Percentiles rank a stretch among this genome's conserved stretches.
Conservation (phyloP, 441 rosid species). For the Rhodomyrtus psidioides region DNA sequence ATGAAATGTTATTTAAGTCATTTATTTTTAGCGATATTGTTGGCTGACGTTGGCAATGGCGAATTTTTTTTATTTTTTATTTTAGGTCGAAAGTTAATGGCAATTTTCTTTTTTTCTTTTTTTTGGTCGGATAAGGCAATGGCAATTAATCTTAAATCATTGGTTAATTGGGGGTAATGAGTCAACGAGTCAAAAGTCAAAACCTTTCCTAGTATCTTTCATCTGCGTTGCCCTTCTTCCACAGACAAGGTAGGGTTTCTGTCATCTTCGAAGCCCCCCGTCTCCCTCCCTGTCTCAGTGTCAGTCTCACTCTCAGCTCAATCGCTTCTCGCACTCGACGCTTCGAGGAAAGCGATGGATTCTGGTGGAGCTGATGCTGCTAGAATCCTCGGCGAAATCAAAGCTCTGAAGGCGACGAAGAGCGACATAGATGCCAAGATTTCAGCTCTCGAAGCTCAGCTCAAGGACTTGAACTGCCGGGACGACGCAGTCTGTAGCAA, state of each 20-base stretch:
- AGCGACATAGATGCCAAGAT: constrained; percentile 50
- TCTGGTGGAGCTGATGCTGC: constrained; percentile 22
- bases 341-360: constrained; percentile 25
- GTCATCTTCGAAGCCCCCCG: neutral
- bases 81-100: no score
- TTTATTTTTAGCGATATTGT: neutral
- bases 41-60: neutral
- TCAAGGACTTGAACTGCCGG: constrained; percentile 23
- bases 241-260: neutral
- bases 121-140: neutral
- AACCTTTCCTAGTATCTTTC: neutral
- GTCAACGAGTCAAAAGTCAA: neutral
- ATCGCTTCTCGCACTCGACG: neutral
- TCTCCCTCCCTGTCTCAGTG: neutral
- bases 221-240: neutral
- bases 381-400: constrained; percentile 35
- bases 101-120: no score
- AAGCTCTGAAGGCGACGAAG: constrained; percentile 39
- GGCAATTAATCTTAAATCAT: neutral
- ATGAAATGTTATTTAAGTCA: no score
- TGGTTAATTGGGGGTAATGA: neutral
- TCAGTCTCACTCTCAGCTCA: neutral
- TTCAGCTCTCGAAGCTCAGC: constrained; percentile 59
- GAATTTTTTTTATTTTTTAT: no score
- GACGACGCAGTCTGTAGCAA: constrained; percentile 11